Base-by-base conservation (phyloP, 768 basidiomycete genomes). In the Mycena galopus region DNA sequence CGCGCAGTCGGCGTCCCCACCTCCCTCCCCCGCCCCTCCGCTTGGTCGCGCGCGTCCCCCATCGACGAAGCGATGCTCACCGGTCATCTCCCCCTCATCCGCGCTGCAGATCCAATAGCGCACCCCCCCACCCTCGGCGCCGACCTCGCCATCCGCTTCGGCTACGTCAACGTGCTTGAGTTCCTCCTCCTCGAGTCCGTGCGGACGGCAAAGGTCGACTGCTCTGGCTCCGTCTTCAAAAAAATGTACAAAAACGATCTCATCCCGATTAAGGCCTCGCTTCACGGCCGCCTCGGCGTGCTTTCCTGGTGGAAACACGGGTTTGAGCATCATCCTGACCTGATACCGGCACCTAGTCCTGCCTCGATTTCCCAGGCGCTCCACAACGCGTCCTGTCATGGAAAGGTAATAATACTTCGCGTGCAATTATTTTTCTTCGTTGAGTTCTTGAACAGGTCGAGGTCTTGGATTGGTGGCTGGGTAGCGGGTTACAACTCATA, bases 391-490 rank as follows among this genome's bases (percentile, higher is more conserved):
- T 95, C 93, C 29, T 87, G 93, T 29, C 89, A 91, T 70, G 94
- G 95, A 23, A 73, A 68, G 63, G 70, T 71, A 69, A 6, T 37
- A 6, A 27, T 47, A n/a, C n/a, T n/a, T n/a, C 59, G 32, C 5
- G 35, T 30, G 51, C 17, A 19, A 23, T 17, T 53, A 0, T n/a
- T n/a, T 25, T 12, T 23, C 23, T 23, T 25, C n/a, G 50, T 51
- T 12, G 11, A 29, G 55, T 37, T 25, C 2, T 19, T 7, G 23
- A 35, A 42, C n/a, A 93, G 75, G 88, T 94, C 30, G 82, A 83
- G 14, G 92, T 93, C 16, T 88, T 96, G 25, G 91, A 94, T 71
- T 96, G 95, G 95, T 96, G 95, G 95, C 77, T 89, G 21, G 88
- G 88, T 29, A 93, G 92, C 73, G 94, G 93, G 12, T 80, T 95